Percentiles rank a stretch among this genome's conserved stretches.
Evolutionary conservation across 2,329 filamentous ascomycete genomes (phyloP).

Genomic region (Cadophora gregata): DNA sequence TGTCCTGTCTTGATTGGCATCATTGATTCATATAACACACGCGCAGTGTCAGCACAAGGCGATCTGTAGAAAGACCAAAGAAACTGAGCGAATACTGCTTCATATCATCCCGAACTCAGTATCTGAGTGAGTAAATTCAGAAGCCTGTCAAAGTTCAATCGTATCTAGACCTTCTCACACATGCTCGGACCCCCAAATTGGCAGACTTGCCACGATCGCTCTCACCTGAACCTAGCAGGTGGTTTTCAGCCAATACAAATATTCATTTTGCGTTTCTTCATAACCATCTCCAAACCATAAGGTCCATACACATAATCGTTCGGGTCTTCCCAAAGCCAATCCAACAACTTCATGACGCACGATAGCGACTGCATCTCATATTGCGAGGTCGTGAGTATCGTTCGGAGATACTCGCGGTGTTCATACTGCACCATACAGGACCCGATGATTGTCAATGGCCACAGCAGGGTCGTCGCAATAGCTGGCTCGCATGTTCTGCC

Average conservation of each 20-base stretch:
- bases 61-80: too few species aligned
- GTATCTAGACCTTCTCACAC: too few species aligned
- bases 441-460: conserved; percentile 6
- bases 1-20: too few species aligned
- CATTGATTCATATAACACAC: too few species aligned
- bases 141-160: too few species aligned
- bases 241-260: not conserved
- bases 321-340: conserved; percentile 5
- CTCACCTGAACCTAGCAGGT: too few species aligned
- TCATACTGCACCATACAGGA: not conserved
- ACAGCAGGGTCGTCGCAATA: conserved; percentile 6
- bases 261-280: not conserved
- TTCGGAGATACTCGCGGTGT: not conserved
- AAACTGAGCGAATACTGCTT: too few species aligned
- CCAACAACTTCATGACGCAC: not conserved
- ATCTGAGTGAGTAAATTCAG: too few species aligned
- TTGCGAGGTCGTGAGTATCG: not conserved
- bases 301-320: not conserved
- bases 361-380: conserved; percentile 6
- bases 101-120: too few species aligned
- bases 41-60: too few species aligned
- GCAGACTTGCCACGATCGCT: too few species aligned
- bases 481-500: not conserved
- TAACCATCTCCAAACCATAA: not conserved
- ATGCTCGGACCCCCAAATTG: too few species aligned